Evolutionary conservation across 305 asterid genomes (phyloP), one percentile per base, ranked within the genome.

Genomic region (Fraxinus baroniana): DNA sequence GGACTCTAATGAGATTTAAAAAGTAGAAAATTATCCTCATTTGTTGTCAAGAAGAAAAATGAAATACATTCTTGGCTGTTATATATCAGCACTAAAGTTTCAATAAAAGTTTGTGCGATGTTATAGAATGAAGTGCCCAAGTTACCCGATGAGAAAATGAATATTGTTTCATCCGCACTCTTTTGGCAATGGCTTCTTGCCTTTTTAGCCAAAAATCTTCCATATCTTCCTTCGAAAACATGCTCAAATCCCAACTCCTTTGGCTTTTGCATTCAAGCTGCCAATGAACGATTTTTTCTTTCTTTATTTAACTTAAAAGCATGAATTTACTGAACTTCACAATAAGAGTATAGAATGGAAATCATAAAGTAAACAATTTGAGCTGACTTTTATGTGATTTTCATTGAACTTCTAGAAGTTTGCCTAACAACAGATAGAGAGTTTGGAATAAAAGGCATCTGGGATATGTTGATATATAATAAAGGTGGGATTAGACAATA

Each of bases 111-210:
- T 60, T 8, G 30, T 20, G 30, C 5, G 32, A 22, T 5, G 71
- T 60, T 22, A 60, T 78, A 26, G 77, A 75, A 46, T 71, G 39
- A 76, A 81, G 41, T 62, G 71, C 71, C 12, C 73, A 71, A 44
- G 64, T 83, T 90, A 93, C 98, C 88, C 95, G 83, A 80, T 92
- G 94, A 32, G 98, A 94, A 82, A 89, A 89, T 1, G 98, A 94
- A 80, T 92, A 93, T 83, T 88, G 94, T 92, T 87, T 93, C 92
- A 92, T 89, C 22, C 95, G 89, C 76, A 92, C 96, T 86, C 96
- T 86, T 90, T 89, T 94, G 83, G 90, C 84, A 7, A 86, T 33
- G 77, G 94, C 92, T 77, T 93, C 97, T 77, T 85, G 93, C 87
- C 87, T 92, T 76, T 87, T 93, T 20, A 86, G 83, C 84, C 84